Percentiles rank a stretch among this genome's conserved stretches.
phyloP scores from a whole-genome alignment of 2,329 filamentous ascomycete species.

The Hymenoscyphus fraxineus region DNA sequence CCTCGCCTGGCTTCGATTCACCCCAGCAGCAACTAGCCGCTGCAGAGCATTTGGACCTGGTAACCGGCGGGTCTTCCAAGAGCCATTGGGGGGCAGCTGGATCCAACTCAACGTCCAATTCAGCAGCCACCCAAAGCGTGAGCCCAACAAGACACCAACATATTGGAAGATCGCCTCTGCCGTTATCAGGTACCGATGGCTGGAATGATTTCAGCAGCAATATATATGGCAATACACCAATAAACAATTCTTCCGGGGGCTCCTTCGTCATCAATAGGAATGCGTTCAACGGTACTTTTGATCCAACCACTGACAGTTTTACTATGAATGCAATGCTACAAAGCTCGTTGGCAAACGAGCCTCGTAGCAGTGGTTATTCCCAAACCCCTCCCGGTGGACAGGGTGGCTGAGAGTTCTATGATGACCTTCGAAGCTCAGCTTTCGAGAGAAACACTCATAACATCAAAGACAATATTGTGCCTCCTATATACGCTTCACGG shows the following conservation, averaged over 20 bases:
- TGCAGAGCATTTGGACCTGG: conserved; percentile 26
- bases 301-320: conserved; percentile 28
- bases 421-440: not conserved
- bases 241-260: conserved; percentile 12
- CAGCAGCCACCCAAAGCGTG: not conserved
- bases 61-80: conserved; percentile 18
- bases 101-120: not conserved
- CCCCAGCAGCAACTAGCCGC: conserved; percentile 24
- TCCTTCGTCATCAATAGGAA: conserved; percentile 10
- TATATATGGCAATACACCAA: conserved; percentile 47
- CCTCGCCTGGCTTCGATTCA: conserved; percentile 31
- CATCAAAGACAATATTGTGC: not conserved
- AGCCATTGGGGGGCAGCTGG: conserved; percentile 18
- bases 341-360: conserved; percentile 29
- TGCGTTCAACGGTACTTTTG: conserved; percentile 25
- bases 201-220: conserved; percentile 49
- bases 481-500: not conserved
- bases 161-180: conserved; percentile 23
- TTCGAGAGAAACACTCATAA: not conserved
- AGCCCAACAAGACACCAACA: conserved; percentile 19
- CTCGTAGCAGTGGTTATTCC: conserved; percentile 34
- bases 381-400: conserved; percentile 47
- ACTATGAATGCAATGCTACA: conserved; percentile 31
- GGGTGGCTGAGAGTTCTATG: conserved; percentile 33
- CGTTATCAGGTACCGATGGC: conserved; percentile 25